phyloP scores from a whole-genome alignment of 306 rosid species.

The Cicer cuneatum region DNA sequence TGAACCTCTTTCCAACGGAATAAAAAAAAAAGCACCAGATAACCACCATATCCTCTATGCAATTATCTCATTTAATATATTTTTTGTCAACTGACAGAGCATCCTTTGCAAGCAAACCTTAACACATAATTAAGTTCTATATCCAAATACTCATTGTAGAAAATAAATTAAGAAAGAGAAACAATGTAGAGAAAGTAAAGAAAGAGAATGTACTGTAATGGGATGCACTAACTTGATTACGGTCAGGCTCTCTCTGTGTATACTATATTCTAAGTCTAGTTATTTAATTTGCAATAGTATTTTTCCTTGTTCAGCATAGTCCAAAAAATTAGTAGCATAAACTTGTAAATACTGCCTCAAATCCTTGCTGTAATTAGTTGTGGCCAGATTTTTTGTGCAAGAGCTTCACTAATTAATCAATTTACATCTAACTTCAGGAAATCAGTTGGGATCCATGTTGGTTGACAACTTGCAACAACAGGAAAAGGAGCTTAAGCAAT shows the following conservation, averaged over 20 bases:
- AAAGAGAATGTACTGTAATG: background rate
- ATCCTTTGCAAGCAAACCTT: background rate
- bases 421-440: conserved; percentile 55
- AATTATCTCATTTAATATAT: background rate
- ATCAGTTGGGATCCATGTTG: conserved; percentile 59
- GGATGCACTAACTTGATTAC: background rate
- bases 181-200: background rate
- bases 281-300: background rate
- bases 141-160: background rate
- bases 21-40: background rate
- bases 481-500: conserved; percentile 64
- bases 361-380: conserved; percentile 17
- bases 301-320: background rate
- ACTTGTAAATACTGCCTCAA: background rate
- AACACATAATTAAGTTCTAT: background rate
- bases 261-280: background rate
- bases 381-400: background rate
- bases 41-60: background rate
- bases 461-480: conserved; percentile 70
- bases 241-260: background rate
- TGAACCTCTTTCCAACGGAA: background rate
- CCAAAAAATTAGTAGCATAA: background rate
- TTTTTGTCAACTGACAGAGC: background rate
- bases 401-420: conserved; percentile 6
- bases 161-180: background rate